phyloP scores from a whole-genome alignment of 2,329 filamentous ascomycete species.

The Neoascochyta sp. region DNA sequence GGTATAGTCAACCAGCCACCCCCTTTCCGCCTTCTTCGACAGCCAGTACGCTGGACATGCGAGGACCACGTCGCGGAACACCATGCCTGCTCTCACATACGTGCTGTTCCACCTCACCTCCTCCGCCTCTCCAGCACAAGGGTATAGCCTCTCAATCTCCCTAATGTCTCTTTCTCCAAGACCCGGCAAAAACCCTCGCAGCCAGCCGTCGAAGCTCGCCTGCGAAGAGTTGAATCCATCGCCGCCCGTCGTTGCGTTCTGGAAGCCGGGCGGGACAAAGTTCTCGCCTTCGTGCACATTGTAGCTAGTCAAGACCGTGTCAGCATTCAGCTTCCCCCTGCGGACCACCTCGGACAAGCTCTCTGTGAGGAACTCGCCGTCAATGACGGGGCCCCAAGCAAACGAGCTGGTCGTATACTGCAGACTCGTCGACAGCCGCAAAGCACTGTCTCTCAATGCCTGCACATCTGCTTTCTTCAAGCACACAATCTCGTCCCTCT shows the following conservation, averaged over 20 bases:
- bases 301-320: constrained; percentile 54
- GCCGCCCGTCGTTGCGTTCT: constrained; percentile 25
- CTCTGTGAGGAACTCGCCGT: constrained; percentile 51
- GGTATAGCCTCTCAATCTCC: constrained; percentile 48
- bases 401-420: constrained; percentile 56
- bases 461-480: constrained; percentile 55
- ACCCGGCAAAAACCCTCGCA: constrained; percentile 52
- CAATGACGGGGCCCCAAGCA: constrained; percentile 60
- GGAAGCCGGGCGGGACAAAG: constrained; percentile 54
- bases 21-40: constrained; percentile 43
- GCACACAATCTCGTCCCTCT: constrained; percentile 49
- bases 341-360: constrained; percentile 46
- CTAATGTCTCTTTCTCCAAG: constrained; percentile 43
- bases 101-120: constrained; percentile 51
- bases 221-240: constrained; percentile 50
- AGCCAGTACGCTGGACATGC: constrained; percentile 60
- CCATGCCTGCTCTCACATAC: constrained; percentile 52
- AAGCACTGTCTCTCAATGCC: constrained; percentile 50
- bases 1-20: constrained; percentile 58
- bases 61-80: constrained; percentile 58
- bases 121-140: constrained; percentile 47
- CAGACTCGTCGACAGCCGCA: constrained; percentile 48
- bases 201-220: constrained; percentile 52
- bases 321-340: constrained; percentile 43
- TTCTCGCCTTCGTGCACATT: constrained; percentile 62